A percentile compares a stretch with the other conserved stretches of the same genome.
These are phyloP conservation scores for Hawksworthiomyces lignivorus DNA, from an alignment of 2,329 filamentous ascomycete species.

Conservation along the genomic window DNA sequence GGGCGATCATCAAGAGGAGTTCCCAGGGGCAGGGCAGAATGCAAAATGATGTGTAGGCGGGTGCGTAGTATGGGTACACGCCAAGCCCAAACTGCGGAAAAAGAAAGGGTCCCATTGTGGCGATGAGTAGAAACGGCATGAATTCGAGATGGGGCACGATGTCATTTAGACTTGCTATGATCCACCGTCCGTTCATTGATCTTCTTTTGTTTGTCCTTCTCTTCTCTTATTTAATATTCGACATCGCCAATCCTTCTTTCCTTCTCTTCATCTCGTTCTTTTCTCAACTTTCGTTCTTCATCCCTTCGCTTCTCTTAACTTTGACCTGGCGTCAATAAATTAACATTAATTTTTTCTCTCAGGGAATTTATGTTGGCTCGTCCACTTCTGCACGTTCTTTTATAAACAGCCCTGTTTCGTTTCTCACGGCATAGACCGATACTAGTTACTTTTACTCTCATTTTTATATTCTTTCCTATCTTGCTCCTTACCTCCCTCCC, in stretches of 20 bases:
- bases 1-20: slow-evolving; percentile 2
- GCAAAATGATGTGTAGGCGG: too few species aligned
- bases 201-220: not conserved
- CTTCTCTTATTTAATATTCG: not conserved
- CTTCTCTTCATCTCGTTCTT: not conserved
- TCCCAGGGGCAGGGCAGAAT: not conserved
- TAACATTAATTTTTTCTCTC: slow-evolving; percentile 1
- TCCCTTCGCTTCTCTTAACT: not conserved
- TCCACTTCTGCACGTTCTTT: not conserved
- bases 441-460: too few species aligned
- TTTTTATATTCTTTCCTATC: not conserved
- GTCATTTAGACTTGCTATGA: slow-evolving; percentile 8
- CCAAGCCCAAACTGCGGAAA: too few species aligned
- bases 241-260: too few species aligned
- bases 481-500: not conserved
- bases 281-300: too few species aligned
- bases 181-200: slow-evolving; percentile 1
- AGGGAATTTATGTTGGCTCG: not conserved
- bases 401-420: too few species aligned
- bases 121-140: slow-evolving; percentile 3
- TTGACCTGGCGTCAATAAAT: not conserved
- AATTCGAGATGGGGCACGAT: not conserved
- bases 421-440: too few species aligned
- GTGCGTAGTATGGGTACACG: too few species aligned
- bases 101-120: not conserved